Percentiles rank a stretch among this genome's conserved stretches.
Conservation (phyloP, 75 land plant species). For the Ceratopteris richardii region DNA sequence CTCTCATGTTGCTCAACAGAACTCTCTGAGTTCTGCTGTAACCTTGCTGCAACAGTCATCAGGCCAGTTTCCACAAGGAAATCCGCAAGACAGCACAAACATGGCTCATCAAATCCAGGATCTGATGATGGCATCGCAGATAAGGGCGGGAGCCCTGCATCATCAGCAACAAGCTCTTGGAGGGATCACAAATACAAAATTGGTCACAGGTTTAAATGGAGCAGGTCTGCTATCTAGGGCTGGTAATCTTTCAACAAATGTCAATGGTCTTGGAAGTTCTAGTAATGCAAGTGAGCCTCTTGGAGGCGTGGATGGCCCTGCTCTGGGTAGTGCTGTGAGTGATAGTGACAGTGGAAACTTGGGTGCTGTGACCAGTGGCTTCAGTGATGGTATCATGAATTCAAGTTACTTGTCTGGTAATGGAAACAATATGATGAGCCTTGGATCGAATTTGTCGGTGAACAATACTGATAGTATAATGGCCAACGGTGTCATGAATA, state of each 20-base stretch:
- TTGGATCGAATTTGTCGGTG: constrained; percentile 2
- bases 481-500: constrained; percentile 12
- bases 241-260: neutral
- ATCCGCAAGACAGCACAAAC: constrained; percentile 4
- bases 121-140: constrained; percentile 26
- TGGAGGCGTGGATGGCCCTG: constrained; percentile 4
- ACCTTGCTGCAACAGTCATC: constrained; percentile 15
- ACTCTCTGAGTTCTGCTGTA: constrained; percentile 5
- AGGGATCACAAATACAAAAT: neutral
- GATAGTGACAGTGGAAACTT: constrained; percentile 8
- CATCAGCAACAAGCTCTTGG: constrained; percentile 10
- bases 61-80: constrained; percentile 3
- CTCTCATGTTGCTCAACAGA: constrained; percentile 9
- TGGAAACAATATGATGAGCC: constrained; percentile 9
- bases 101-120: constrained; percentile 29
- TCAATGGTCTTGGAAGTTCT: constrained; percentile 7
- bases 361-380: constrained; percentile 3
- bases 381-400: constrained; percentile 12
- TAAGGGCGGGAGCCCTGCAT: neutral
- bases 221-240: too few species aligned
- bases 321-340: constrained; percentile 8
- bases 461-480: constrained; percentile 11
- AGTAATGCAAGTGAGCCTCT: constrained; percentile 3
- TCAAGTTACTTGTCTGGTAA: constrained; percentile 1
- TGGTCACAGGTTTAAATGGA: neutral